Evolutionary conservation across 2,329 filamentous ascomycete genomes (phyloP).

Genomic region (Trichoderma sp.): DNA sequence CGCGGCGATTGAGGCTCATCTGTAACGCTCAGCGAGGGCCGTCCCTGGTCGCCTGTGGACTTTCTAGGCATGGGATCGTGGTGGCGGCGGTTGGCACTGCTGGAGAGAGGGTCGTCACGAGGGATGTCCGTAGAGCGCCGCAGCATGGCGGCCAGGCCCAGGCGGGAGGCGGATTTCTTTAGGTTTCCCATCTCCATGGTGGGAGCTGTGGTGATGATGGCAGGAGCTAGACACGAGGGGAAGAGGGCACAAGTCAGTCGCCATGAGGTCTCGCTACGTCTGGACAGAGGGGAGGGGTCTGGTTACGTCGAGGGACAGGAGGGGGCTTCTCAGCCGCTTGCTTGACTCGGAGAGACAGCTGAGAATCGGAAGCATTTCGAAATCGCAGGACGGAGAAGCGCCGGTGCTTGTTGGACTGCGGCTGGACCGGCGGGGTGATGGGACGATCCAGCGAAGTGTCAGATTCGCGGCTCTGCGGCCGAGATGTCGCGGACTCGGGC

Average conservation of each 20-base stretch:
- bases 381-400: conserved; percentile 76
- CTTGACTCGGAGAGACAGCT: conserved; percentile 75
- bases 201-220: conserved; percentile 91
- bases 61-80: conserved; percentile 32
- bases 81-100: not conserved
- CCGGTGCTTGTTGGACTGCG: conserved; percentile 58
- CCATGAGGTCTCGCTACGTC: conserved; percentile 27
- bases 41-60: conserved; percentile 44
- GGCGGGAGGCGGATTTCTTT: conserved; percentile 58
- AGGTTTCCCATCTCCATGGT: conserved; percentile 62
- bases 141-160: conserved; percentile 55
- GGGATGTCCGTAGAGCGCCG: conserved; percentile 55
- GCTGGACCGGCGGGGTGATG: conserved; percentile 46
- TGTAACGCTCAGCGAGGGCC: conserved; percentile 44
- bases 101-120: conserved; percentile 33
- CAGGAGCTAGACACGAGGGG: conserved; percentile 51
- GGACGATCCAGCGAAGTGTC: conserved; percentile 37
- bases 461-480: conserved; percentile 32
- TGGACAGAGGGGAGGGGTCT: conserved; percentile 13
- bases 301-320: conserved; percentile 58
- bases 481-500: conserved; percentile 21
- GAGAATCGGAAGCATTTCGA: conserved; percentile 90
- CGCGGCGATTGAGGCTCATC: conserved; percentile 55
- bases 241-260: conserved; percentile 32
- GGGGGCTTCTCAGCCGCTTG: conserved; percentile 62